These are phyloP conservation scores for Chlorella sorokiniana DNA, from an alignment of 139 green algal species.

Conservation along the genomic window DNA sequence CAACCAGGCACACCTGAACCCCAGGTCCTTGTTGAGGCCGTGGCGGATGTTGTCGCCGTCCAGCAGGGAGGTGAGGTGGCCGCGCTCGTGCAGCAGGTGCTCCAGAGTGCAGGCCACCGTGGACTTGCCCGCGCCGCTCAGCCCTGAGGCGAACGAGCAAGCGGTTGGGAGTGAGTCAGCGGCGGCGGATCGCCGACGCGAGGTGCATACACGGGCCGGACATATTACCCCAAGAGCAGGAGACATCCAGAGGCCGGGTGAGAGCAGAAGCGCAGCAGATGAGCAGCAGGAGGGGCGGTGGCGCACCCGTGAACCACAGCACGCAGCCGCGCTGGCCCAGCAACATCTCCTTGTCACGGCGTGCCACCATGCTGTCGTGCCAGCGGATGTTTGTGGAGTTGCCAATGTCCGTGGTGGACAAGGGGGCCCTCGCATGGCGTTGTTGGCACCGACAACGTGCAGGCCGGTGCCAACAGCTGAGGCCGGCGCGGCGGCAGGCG, in stretches of 20 bases:
- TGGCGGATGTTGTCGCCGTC: constrained; percentile 97
- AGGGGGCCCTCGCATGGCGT: neutral
- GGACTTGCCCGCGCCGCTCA: constrained; percentile 81
- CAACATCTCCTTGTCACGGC: constrained; percentile 74
- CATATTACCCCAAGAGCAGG: no score
- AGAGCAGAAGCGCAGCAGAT: neutral
- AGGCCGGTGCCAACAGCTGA: no score
- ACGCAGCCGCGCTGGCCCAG: constrained; percentile 83
- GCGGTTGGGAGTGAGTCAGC: neutral
- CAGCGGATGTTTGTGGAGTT: constrained; percentile 59
- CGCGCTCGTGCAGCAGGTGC: constrained; percentile 77
- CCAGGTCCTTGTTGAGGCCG: constrained; percentile 94
- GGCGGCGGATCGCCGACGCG: no score
- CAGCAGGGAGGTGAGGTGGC: constrained; percentile 80
- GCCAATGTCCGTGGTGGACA: constrained; percentile 3
- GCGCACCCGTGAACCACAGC: constrained; percentile 85
- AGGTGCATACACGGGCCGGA: no score
- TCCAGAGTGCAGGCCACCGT: constrained; percentile 79
- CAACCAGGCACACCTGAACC: constrained; percentile 70
- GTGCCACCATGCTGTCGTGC: constrained; percentile 72
- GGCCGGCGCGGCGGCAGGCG: neutral
- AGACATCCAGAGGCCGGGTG: neutral
- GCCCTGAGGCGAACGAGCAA: constrained; percentile 40
- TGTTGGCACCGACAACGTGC: neutral
- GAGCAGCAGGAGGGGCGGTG: neutral